Percentiles rank a stretch among this genome's conserved stretches.
Conservation (phyloP, 1,284 basidiomycete species). For the Neolentinus lepideus region DNA sequence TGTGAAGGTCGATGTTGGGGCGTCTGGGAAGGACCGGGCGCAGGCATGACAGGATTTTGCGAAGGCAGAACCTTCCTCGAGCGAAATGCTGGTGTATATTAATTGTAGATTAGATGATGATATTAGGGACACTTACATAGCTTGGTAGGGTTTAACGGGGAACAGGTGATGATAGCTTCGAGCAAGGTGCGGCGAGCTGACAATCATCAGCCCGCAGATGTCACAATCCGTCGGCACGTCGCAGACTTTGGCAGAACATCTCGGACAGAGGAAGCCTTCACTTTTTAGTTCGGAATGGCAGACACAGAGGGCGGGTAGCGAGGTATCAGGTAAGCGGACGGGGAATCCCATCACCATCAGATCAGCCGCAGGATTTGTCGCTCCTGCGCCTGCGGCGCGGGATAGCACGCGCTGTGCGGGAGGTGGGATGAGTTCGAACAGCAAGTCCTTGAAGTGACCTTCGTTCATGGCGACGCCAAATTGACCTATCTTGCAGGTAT, state of each 20-base stretch:
- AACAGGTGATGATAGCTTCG: conserved; percentile 94
- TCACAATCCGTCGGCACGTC: conserved; percentile 98
- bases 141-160: conserved; percentile 76
- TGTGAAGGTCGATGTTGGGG: conserved; percentile 24
- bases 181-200: conserved; percentile 94
- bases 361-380: conserved; percentile 68
- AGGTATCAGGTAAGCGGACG: conserved; percentile 78
- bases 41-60: conserved; percentile 63
- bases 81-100: conserved; percentile 25
- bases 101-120: conserved; percentile 8
- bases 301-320: conserved; percentile 80
- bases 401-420: conserved; percentile 72
- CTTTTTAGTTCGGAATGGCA: conserved; percentile 90
- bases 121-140: conserved; percentile 56
- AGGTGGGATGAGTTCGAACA: conserved; percentile 95
- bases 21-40: conserved; percentile 50
- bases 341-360: conserved; percentile 99
- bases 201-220: conserved; percentile 95
- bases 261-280: conserved; percentile 91
- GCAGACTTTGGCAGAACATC: conserved; percentile 90
- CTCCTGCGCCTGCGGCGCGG: conserved; percentile 37
- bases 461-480: conserved; percentile 97
- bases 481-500: conserved; percentile 47
- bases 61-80: conserved; percentile 27
- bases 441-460: conserved; percentile 90